Evolutionary conservation across 2,329 filamentous ascomycete species (phyloP).

Genomic region (Davidsoniella neocaledoniae): DNA sequence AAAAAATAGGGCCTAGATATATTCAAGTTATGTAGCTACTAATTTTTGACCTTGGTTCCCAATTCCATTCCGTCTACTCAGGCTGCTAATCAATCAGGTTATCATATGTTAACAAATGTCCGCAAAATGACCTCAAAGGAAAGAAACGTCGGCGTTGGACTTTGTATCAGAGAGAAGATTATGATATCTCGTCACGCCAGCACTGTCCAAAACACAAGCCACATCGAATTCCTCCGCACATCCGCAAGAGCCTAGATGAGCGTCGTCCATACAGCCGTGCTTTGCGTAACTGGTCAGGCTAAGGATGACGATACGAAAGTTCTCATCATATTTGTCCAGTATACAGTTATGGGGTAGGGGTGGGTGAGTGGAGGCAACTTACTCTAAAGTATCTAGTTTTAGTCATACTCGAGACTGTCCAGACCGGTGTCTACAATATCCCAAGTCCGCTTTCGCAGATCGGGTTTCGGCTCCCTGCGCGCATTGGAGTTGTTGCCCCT

Average conservation of each 20-base stretch:
- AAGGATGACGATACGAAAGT: constrained; percentile 86
- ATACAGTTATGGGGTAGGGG: constrained; percentile 13
- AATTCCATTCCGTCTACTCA: no score
- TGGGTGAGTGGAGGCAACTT: neutral
- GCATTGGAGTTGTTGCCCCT: constrained; percentile 18
- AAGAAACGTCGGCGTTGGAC: no score
- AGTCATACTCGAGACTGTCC: constrained; percentile 43
- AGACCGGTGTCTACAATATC: constrained; percentile 46
- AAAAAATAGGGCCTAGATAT: no score
- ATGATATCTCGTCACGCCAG: constrained; percentile 22
- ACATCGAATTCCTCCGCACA: constrained; percentile 7
- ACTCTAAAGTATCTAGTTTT: constrained; percentile 21
- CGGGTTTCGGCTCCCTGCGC: constrained; percentile 33
- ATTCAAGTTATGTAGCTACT: no score
- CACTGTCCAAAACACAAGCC: constrained; percentile 6
- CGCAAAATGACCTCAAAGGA: no score
- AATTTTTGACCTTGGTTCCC: no score
- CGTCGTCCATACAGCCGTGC: constrained; percentile 3
- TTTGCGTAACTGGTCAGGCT: constrained; percentile 44
- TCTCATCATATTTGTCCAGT: constrained; percentile 54
- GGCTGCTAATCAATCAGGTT: no score
- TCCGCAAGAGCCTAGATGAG: neutral
- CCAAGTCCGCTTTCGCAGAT: constrained; percentile 50
- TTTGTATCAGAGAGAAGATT: constrained; percentile 37
- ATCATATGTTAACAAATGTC: no score